Evolutionary conservation across 805 yeast species (phyloP).

Genomic region (Saccharomycopsis sp.): DNA sequence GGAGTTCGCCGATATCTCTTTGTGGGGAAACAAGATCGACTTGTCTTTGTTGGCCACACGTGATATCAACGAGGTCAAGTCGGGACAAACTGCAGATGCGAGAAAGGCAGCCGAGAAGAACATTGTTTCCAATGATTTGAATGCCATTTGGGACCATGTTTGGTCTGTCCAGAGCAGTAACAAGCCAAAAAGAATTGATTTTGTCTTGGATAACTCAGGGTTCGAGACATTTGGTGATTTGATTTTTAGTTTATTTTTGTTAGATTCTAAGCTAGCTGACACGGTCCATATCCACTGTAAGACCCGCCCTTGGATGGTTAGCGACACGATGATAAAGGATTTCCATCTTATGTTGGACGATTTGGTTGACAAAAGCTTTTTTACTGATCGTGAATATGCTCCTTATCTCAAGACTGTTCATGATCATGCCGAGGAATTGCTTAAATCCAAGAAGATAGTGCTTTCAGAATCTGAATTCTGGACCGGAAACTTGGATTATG

Average conservation of each 20-base stretch:
- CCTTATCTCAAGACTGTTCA: constrained; percentile 41
- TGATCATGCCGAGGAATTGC: constrained; percentile 37
- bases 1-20: constrained; percentile 80
- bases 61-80: constrained; percentile 82
- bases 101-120: constrained; percentile 76
- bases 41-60: constrained; percentile 83
- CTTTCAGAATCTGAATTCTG: constrained; percentile 69
- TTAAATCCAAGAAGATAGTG: constrained; percentile 40
- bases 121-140: constrained; percentile 71
- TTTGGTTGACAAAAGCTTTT: constrained; percentile 44
- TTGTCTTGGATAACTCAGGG: constrained; percentile 90
- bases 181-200: constrained; percentile 52
- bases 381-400: constrained; percentile 30
- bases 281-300: constrained; percentile 80
- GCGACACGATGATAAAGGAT: constrained; percentile 88
- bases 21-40: constrained; percentile 99
- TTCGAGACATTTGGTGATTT: constrained; percentile 91
- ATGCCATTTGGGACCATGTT: constrained; percentile 54
- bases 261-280: constrained; percentile 62
- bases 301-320: constrained; percentile 93
- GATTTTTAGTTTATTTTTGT: constrained; percentile 53
- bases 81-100: constrained; percentile 85
- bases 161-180: constrained; percentile 18
- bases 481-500: constrained; percentile 75
- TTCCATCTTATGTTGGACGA: constrained; percentile 52